Base-by-base conservation (phyloP, 2,329 filamentous ascomycete species). In the Tolypocladium tropicale region DNA sequence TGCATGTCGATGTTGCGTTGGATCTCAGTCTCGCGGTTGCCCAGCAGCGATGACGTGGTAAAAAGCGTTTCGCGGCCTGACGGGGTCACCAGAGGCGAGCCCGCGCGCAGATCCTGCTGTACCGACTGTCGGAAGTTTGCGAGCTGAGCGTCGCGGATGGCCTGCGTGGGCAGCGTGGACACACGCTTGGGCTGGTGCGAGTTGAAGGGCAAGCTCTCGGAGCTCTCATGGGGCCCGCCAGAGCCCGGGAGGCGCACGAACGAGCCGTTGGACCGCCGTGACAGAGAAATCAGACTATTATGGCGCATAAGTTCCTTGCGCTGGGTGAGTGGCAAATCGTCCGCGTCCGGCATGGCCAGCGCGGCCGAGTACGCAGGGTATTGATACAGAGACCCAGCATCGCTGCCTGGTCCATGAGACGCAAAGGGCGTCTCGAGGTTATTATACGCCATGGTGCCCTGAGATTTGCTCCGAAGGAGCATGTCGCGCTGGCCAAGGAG, bases 271-370 rank as follows among this genome's bases (percentile, higher is more conserved):
- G 57, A 48, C 7, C 43, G 53, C 12, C 49, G 53, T 6, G 57
- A 62, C 43, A 66, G 69, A 43, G 62, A 63, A 59, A 72, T 67
- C 52, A 74, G 59, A 63, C 76, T 79, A 59, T 68, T 76, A 46
- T 81, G 78, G 34, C 80, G 81, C 55, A 88, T 82, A 32, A 88
- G 69, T 50, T 81, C 73, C 55, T 79, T 80, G 48, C 88, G 84
- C 63, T 88, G 82, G 46, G 83, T 86, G 21, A 94, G 76, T 0
- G 89, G 85, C 61, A 93, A 76, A 56, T 91, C 82, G 58, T 92
- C 89, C 1, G 78, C 74, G 60, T 82, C 80, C 21, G 74, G 65
- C 25, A 52, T 23, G 23, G 66, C 67, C 10, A 67, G 58, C 55
- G 62, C 61, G 23, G 66, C 59, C 41, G 63, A 57, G 53, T 70